Percentiles rank a stretch among this genome's conserved stretches.
Conservation (phyloP, 371 early-diverging fungal species). For the Rhizopus microsporus region DNA sequence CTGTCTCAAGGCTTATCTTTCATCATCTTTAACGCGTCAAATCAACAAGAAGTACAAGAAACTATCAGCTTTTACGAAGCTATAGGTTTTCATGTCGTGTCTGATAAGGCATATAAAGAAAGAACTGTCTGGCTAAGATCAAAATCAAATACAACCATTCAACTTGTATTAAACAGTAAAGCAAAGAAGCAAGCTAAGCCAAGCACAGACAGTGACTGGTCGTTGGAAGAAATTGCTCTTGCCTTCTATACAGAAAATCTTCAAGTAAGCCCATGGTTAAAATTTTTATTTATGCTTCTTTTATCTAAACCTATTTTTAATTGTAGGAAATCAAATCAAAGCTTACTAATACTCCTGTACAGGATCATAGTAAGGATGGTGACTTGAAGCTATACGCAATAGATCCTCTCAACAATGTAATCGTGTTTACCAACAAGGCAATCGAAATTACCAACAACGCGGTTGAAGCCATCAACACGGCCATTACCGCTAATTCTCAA, state of each 20-base stretch:
- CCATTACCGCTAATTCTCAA: conserved; percentile 9
- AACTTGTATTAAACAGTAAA: conserved; percentile 32
- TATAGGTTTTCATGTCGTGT: conserved; percentile 54
- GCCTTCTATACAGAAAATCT: conserved; percentile 30
- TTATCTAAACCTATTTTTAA: background rate
- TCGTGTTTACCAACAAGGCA: conserved; percentile 57
- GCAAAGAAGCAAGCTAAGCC: conserved; percentile 14
- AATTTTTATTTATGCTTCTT: conserved; percentile 9
- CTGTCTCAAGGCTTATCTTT: conserved; percentile 56
- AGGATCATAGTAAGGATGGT: conserved; percentile 35
- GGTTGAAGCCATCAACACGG: conserved; percentile 21
- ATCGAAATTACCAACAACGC: conserved; percentile 8
- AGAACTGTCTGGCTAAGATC: conserved; percentile 47
- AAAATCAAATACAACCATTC: conserved; percentile 37
- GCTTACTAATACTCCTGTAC: conserved; percentile 22
- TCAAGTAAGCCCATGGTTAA: conserved; percentile 26
- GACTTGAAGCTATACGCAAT: conserved; percentile 51
- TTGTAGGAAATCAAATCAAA: conserved; percentile 34
- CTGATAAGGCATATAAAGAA: conserved; percentile 28
- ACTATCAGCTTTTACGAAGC: conserved; percentile 56
- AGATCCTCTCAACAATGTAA: conserved; percentile 79
- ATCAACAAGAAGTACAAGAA: conserved; percentile 28
- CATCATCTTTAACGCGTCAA: conserved; percentile 53
- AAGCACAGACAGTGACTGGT: conserved; percentile 31
- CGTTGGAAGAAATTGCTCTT: conserved; percentile 31